Percentiles rank a stretch among this genome's conserved stretches.
These are phyloP conservation scores for Blastobotrys persicus DNA, from an alignment of 1,139 yeast species.

Conservation along the genomic window DNA sequence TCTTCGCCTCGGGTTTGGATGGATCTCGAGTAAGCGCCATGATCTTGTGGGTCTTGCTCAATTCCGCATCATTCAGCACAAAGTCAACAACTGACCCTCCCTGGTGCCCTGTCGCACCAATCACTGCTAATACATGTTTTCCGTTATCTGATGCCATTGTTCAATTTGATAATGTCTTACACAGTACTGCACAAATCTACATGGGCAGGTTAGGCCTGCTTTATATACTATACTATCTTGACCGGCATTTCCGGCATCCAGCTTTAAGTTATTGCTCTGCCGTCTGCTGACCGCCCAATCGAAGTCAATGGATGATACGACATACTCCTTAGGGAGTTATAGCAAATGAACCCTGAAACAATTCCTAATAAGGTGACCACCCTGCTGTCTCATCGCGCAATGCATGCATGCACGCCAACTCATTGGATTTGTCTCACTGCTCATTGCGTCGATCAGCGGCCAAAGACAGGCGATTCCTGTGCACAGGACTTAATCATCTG, in stretches of 20 bases:
- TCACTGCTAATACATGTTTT: conserved; percentile 10
- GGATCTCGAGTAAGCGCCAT: conserved; percentile 18
- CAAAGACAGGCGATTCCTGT: not conserved
- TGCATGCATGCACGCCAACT: not conserved
- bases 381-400: not conserved
- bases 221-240: no score
- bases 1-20: not conserved
- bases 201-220: no score
- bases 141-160: not conserved
- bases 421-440: not conserved
- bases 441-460: not conserved
- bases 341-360: no score
- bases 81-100: conserved; percentile 17
- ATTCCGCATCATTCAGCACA: conserved; percentile 13
- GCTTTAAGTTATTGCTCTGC: not conserved
- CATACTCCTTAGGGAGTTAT: no score
- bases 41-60: conserved; percentile 14
- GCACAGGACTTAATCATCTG: no score
- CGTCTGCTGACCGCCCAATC: not conserved
- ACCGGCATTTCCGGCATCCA: not conserved
- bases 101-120: conserved; percentile 21
- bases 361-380: no score
- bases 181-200: no score
- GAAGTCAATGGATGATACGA: not conserved
- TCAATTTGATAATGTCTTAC: not conserved